These are phyloP conservation scores for Fusarium virguliforme DNA, from an alignment of 2,329 filamentous ascomycete species.

Conservation along the genomic window DNA sequence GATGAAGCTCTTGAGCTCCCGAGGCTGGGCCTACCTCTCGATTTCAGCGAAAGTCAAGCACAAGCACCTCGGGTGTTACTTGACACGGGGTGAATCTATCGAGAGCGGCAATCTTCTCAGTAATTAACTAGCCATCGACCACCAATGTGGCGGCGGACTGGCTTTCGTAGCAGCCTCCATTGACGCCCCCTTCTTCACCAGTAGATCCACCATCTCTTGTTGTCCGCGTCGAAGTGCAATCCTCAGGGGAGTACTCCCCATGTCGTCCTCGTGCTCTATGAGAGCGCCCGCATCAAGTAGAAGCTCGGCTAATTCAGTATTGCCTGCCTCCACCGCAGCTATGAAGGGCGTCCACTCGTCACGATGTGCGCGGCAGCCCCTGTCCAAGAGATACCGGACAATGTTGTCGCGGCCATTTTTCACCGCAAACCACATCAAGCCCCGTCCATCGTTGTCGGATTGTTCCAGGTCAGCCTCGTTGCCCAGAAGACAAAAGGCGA, in stretches of 20 bases:
- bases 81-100: too few relatives aligned
- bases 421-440: conserved; percentile 20
- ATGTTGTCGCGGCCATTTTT: neutral
- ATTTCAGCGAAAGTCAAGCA: too few relatives aligned
- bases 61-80: too few relatives aligned
- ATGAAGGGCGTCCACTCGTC: neutral
- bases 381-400: neutral
- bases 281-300: conserved; percentile 1
- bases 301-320: neutral
- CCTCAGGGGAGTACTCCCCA: conserved; percentile 11
- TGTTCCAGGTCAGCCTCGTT: neutral
- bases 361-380: neutral
- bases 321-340: neutral
- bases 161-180: neutral
- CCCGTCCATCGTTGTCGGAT: neutral
- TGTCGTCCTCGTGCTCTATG: neutral
- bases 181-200: neutral
- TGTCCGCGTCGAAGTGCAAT: neutral
- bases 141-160: too few relatives aligned
- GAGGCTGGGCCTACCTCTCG: too few relatives aligned
- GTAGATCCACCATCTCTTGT: neutral
- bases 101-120: too few relatives aligned
- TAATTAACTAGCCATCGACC: too few relatives aligned
- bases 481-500: conserved; percentile 10
- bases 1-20: too few relatives aligned